Evolutionary conservation across 139 green algal species (phyloP), one percentile per base, ranked within the genome.

Genomic region (Choricystis sp.): DNA sequence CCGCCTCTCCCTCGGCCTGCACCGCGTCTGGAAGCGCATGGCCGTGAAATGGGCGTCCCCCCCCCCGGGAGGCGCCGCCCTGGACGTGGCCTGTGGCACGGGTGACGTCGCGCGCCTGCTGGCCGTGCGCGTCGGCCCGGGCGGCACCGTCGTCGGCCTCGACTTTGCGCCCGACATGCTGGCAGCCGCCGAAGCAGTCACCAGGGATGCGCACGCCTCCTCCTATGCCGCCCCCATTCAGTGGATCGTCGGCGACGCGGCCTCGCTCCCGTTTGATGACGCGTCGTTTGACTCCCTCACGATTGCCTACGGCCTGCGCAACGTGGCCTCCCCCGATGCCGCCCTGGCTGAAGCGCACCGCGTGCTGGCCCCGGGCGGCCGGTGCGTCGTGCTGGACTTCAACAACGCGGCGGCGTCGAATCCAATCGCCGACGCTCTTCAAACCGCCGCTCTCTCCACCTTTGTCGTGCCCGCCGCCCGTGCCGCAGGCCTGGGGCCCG

Each of bases 221-320:
- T 21, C 60, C 30, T 19, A 25, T 2, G 24, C 26, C 28, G 56
- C 31, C 28, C 59, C n/a, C 23, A 75, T 82, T 2, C 63, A 77
- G 14, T 96, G 87, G 86, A 69, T 96, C 1, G 79, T 96, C 64
- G 94, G 93, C n/a, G 90, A 98, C 75, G 94, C 93, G 1, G 61
- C 94, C 59, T 31, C 71, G 14, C 75, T 98, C 55, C 94, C 91
- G 0, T 98, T 96, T 73, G 60, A 66, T 5, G 71, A 88, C 27
- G 58, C 4, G 25, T 71, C 62, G 31, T 97, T 99, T 70, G 86
- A 97, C 65, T 84, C 81, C 0, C 85, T 78, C 22, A 98, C 93
- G 21, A 94, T 97, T 77, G 89, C 89, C 0, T 99, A 98, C 70
- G 94, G 93, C 1, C 77, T 99, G 56, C 76, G 94, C 31, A 98